Conservation (phyloP, 805 yeast species). For the Zygosaccharomyces pseudorouxii region DNA sequence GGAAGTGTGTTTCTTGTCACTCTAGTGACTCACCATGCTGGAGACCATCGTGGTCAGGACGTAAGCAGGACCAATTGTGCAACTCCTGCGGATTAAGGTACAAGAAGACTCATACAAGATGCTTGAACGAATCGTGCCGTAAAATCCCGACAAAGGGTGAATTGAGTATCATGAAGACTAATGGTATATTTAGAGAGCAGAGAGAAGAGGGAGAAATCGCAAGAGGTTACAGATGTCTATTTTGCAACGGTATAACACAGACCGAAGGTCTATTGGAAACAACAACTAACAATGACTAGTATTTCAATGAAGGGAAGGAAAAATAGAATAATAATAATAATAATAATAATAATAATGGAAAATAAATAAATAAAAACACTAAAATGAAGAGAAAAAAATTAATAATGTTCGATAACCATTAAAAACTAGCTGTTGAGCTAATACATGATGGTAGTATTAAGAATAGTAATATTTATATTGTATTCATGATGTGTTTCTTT, state of each 20-base stretch:
- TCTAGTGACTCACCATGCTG: constrained; percentile 93
- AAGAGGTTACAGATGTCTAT: constrained; percentile 49
- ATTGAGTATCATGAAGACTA: constrained; percentile 79
- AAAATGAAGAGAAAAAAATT: too few relatives aligned
- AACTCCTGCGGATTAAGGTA: constrained; percentile 94
- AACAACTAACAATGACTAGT: not conserved
- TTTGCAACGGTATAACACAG: constrained; percentile 30
- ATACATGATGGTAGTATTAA: not conserved
- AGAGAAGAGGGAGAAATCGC: constrained; percentile 29
- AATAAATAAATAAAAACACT: not conserved
- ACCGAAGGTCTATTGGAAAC: constrained; percentile 11
- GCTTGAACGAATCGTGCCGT: constrained; percentile 68
- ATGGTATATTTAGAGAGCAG: constrained; percentile 45
- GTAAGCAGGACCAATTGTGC: constrained; percentile 88
- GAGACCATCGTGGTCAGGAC: constrained; percentile 91
- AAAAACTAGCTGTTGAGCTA: not conserved
- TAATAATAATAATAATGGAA: not conserved
- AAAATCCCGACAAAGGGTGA: constrained; percentile 96
- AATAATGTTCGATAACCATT: too few relatives aligned
- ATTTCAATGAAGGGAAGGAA: not conserved
- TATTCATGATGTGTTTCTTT: not conserved
- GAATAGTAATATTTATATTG: not conserved
- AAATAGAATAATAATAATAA: not conserved
- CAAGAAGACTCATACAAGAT: constrained; percentile 90
- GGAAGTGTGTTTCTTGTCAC: constrained; percentile 86